Conservation (phyloP, 345 rosid genomes). For the Cochlearia excelsa region DNA sequence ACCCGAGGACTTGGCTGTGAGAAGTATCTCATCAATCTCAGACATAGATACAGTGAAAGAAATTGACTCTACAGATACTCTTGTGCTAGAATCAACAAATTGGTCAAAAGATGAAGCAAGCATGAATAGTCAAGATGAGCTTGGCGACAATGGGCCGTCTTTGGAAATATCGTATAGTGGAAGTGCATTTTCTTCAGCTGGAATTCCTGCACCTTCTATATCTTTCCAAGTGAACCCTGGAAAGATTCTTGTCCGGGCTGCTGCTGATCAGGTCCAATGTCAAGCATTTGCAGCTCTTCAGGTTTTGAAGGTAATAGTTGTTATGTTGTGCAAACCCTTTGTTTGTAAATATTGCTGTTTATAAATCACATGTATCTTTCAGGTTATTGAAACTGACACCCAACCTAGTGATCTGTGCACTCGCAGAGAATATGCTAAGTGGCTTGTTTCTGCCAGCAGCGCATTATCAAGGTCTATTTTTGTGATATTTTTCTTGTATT, state of each 20-base stretch:
- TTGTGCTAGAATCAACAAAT: slow-evolving; percentile 39
- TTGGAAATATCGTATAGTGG: slow-evolving; percentile 39
- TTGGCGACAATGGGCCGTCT: slow-evolving; percentile 30
- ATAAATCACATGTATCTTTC: slow-evolving; percentile 22
- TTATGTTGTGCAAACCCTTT: slow-evolving; percentile 1
- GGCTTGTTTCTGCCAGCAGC: slow-evolving; percentile 87
- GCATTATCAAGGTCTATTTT: slow-evolving; percentile 66
- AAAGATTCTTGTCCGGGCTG: slow-evolving; percentile 73
- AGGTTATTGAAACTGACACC: slow-evolving; percentile 84
- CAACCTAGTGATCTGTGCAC: slow-evolving; percentile 73
- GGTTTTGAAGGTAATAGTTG: slow-evolving; percentile 65
- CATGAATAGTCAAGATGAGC: slow-evolving; percentile 34
- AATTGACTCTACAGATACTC: slow-evolving; percentile 34
- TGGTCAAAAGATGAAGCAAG: slow-evolving; percentile 37
- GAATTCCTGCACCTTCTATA: slow-evolving; percentile 87
- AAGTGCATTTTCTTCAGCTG: slow-evolving; percentile 49
- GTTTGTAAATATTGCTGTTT: slow-evolving; percentile 16
- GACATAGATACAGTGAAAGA: slow-evolving; percentile 42
- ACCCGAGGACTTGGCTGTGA: slow-evolving; percentile 32
- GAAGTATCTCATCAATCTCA: slow-evolving; percentile 35
- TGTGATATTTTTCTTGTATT: slow-evolving; percentile 22
- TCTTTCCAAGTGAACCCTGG: slow-evolving; percentile 69
- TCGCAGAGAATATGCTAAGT: slow-evolving; percentile 90
- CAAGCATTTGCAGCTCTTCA: slow-evolving; percentile 88
- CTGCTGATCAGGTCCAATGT: slow-evolving; percentile 84